Percentiles rank a stretch among this genome's conserved stretches.
Conservation (phyloP, 176 grass and related monocot species). For the Calamus simplicifolius region DNA sequence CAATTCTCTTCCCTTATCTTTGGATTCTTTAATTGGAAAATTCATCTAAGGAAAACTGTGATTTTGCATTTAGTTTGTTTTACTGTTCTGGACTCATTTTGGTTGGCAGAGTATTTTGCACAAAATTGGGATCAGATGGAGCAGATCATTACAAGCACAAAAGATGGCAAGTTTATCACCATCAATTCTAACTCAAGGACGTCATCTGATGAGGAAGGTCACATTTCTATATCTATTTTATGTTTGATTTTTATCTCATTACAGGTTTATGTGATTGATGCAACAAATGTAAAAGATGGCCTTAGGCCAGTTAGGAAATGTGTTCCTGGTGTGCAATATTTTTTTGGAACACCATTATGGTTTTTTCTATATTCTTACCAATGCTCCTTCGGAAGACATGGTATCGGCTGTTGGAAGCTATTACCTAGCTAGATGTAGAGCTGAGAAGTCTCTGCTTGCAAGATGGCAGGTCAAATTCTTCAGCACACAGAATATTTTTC, state of each 20-base stretch:
- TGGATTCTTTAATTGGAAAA: background rate
- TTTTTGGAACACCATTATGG: conserved; percentile 88
- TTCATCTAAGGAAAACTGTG: background rate
- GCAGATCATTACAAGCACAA: conserved; percentile 67
- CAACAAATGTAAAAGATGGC: conserved; percentile 44
- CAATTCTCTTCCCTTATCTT: conserved; percentile 32
- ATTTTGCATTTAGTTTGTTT: background rate
- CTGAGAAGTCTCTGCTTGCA: conserved; percentile 61
- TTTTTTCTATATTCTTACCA: conserved; percentile 97
- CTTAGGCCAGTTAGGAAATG: conserved; percentile 65
- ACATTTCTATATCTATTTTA: conserved; percentile 23
- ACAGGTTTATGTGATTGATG: conserved; percentile 86
- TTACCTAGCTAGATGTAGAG: conserved; percentile 64
- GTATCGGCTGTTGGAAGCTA: conserved; percentile 46
- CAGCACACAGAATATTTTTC: too few species aligned
- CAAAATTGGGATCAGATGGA: conserved; percentile 48
- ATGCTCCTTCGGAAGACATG: conserved; percentile 39
- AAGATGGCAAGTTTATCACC: conserved; percentile 89
- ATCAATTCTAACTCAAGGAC: conserved; percentile 89
- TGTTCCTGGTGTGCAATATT: conserved; percentile 70
- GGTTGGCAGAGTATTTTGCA: conserved; percentile 65
- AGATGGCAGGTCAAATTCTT: conserved; percentile 55
- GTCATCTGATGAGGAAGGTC: conserved; percentile 97
- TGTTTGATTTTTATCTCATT: conserved; percentile 26
- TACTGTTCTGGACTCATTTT: conserved; percentile 17